Evolutionary conservation across 352 stramenopile genomes (phyloP).

Genomic region (Pythium rishiriense): DNA sequence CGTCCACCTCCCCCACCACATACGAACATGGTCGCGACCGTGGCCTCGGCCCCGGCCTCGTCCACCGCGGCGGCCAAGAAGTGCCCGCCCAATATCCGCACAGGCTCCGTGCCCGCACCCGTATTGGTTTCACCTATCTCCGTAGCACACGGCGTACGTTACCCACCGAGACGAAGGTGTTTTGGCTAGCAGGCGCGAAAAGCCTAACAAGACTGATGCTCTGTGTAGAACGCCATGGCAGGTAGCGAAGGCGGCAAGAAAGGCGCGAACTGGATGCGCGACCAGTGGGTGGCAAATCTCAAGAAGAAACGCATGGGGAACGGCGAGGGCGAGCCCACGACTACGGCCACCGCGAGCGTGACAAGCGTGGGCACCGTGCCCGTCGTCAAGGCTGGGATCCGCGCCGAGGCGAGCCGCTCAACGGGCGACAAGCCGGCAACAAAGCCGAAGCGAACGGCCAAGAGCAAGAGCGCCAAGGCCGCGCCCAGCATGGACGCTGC

Average conservation of each 20-base stretch:
- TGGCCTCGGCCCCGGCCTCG: slow-evolving; percentile 1
- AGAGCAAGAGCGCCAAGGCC: slow-evolving; percentile 21
- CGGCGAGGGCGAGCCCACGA: background rate
- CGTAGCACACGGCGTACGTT: slow-evolving; percentile 32
- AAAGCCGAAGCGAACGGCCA: slow-evolving; percentile 16
- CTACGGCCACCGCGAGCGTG: background rate
- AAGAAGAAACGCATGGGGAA: slow-evolving; percentile 68
- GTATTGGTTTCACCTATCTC: slow-evolving; percentile 40
- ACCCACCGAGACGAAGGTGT: no score
- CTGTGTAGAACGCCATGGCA: slow-evolving; percentile 40
- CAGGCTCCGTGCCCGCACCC: slow-evolving; percentile 22
- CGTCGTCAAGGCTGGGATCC: slow-evolving; percentile 22
- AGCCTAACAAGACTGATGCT: no score
- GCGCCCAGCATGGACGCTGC: background rate
- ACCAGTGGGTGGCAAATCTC: slow-evolving; percentile 85
- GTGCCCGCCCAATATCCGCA: slow-evolving; percentile 32
- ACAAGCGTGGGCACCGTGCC: slow-evolving; percentile 5
- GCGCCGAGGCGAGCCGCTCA: slow-evolving; percentile 13
- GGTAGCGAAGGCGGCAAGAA: slow-evolving; percentile 36
- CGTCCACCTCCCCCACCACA: background rate
- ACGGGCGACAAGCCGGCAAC: slow-evolving; percentile 6
- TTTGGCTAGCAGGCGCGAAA: no score
- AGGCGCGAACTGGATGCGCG: slow-evolving; percentile 64
- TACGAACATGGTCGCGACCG: slow-evolving; percentile 11
- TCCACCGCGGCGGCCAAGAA: slow-evolving; percentile 25